phyloP scores from a whole-genome alignment of 345 rosid species.

The Arabidopsis arenosa region DNA sequence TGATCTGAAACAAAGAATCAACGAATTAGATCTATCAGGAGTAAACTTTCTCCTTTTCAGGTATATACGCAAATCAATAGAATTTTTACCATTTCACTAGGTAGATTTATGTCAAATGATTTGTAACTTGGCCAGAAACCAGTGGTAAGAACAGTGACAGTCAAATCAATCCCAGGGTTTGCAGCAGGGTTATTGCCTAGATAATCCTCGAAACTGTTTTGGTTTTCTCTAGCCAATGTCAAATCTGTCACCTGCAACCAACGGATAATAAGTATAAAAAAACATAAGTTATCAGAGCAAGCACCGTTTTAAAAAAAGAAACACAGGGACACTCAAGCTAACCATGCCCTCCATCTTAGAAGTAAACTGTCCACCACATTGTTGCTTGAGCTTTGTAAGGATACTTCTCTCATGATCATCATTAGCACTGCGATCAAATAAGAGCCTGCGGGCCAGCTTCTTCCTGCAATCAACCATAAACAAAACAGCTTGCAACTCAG shows the following conservation, averaged over 20 bases:
- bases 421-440: slow-evolving; percentile 77
- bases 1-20: slow-evolving; percentile 55
- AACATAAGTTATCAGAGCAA: slow-evolving; percentile 14
- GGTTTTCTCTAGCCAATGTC: slow-evolving; percentile 87
- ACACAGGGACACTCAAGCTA: slow-evolving; percentile 33
- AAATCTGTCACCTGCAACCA: slow-evolving; percentile 76
- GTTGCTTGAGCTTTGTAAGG: slow-evolving; percentile 73
- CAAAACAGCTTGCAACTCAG: slow-evolving; percentile 21
- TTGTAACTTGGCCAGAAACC: slow-evolving; percentile 96
- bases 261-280: background rate
- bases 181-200: slow-evolving; percentile 58
- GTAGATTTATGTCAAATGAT: slow-evolving; percentile 78
- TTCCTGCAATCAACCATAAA: slow-evolving; percentile 47
- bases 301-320: background rate
- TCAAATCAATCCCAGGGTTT: slow-evolving; percentile 77
- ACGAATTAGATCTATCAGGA: slow-evolving; percentile 7
- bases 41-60: background rate
- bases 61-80: background rate
- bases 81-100: slow-evolving; percentile 71
- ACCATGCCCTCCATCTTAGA: slow-evolving; percentile 89
- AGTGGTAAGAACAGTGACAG: slow-evolving; percentile 86
- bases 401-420: slow-evolving; percentile 82
- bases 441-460: slow-evolving; percentile 67
- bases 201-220: slow-evolving; percentile 71
- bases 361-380: slow-evolving; percentile 68